Percentiles rank a stretch among this genome's conserved stretches.
Evolutionary conservation across 345 rosid genomes (phyloP).

Genomic region (Citrus hindsii): DNA sequence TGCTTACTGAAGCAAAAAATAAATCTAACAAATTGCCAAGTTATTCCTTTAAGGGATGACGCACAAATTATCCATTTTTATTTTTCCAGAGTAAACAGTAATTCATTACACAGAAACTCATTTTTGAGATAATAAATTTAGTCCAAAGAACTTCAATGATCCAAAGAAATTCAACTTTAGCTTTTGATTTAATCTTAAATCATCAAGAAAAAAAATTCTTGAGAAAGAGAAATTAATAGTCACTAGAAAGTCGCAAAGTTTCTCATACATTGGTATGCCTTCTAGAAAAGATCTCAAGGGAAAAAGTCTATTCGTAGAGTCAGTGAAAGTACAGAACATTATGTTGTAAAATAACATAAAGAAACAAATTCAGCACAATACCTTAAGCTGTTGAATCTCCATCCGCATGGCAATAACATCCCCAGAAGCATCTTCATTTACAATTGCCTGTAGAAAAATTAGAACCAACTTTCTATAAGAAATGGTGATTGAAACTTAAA

Average conservation of each 20-base stretch:
- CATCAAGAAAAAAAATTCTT: not conserved
- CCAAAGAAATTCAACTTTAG: not conserved
- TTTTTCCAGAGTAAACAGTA: not conserved
- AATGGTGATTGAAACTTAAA: not conserved
- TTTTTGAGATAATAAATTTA: not conserved
- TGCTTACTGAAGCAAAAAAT: not conserved
- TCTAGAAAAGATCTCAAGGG: not conserved
- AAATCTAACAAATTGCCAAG: not conserved
- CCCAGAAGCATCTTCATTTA: conserved; percentile 97
- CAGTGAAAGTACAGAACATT: not conserved
- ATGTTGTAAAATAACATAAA: not conserved
- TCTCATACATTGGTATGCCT: not conserved
- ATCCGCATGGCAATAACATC: conserved; percentile 90
- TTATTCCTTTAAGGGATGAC: not conserved
- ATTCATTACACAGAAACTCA: not conserved
- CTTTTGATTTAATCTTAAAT: not conserved
- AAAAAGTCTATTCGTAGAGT: not conserved
- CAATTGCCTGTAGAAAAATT: conserved; percentile 59
- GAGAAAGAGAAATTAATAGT: not conserved
- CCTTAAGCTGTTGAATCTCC: conserved; percentile 97
- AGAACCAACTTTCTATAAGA: conserved; percentile 6
- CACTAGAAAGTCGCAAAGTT: not conserved
- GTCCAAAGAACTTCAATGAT: not conserved
- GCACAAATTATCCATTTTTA: not conserved
- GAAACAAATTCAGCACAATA: conserved; percentile 17